Conservation (phyloP, 345 rosid genomes). For the Dovyalis caffra region DNA sequence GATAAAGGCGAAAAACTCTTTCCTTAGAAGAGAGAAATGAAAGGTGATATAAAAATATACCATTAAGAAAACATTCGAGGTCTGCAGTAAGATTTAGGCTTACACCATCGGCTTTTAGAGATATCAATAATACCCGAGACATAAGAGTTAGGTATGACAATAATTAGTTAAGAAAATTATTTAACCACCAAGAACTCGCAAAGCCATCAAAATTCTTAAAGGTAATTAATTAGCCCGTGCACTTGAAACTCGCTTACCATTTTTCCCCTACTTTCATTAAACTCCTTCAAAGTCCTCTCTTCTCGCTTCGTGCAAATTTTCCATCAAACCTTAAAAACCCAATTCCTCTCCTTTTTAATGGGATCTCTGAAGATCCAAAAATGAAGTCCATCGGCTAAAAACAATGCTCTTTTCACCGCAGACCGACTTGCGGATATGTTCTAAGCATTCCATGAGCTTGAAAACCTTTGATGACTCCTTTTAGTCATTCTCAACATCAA, state of each 20-base stretch:
- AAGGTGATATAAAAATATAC: conserved; percentile 23
- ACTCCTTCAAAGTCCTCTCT: conserved; percentile 56
- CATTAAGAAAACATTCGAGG: conserved; percentile 60
- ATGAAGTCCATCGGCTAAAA: conserved; percentile 73
- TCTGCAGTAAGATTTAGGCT: conserved; percentile 64
- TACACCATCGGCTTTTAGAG: conserved; percentile 67
- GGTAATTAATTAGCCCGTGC: not conserved
- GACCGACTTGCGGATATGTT: conserved; percentile 26
- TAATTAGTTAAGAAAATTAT: too few species aligned
- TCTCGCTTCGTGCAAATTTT: conserved; percentile 46
- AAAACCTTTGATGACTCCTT: conserved; percentile 59
- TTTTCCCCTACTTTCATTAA: conserved; percentile 49
- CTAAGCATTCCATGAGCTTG: conserved; percentile 48
- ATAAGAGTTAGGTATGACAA: not conserved
- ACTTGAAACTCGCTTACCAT: conserved; percentile 32
- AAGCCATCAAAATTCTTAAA: too few species aligned
- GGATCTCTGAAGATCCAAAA: conserved; percentile 60
- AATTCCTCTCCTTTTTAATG: conserved; percentile 38
- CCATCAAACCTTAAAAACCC: conserved; percentile 58
- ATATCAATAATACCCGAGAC: conserved; percentile 52
- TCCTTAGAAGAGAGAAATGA: too few species aligned
- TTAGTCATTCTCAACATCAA: conserved; percentile 55
- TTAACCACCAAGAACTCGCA: too few species aligned
- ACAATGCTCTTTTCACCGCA: conserved; percentile 56
- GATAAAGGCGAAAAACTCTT: not conserved